Evolutionary conservation across 176 grass and related monocot genomes (phyloP).

Genomic region (Cenchrus fungigraminus): DNA sequence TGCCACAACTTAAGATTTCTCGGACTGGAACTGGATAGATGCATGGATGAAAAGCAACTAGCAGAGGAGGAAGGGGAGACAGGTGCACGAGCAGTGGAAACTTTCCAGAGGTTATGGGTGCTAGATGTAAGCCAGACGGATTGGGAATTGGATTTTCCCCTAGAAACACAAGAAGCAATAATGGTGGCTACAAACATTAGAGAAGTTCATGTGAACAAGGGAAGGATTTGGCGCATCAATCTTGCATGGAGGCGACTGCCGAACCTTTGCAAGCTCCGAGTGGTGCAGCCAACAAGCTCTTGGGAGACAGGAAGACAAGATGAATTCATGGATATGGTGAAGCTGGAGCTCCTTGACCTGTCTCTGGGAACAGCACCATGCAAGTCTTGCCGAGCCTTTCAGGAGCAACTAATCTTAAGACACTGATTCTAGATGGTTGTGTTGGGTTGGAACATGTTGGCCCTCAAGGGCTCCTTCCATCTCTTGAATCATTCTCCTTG

Average conservation of each 20-base stretch:
- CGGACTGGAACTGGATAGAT: background rate
- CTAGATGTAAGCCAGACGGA: background rate
- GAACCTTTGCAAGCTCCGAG: slow-evolving; percentile 9
- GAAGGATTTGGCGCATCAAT: background rate
- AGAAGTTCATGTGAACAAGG: slow-evolving; percentile 23
- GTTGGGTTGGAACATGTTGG: background rate
- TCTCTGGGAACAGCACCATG: background rate
- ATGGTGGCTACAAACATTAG: slow-evolving; percentile 3
- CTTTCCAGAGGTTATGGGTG: slow-evolving; percentile 17
- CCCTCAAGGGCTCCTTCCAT: background rate
- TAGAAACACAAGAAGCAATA: background rate
- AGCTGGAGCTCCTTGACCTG: slow-evolving; percentile 1
- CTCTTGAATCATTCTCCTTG: background rate
- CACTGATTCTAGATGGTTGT: slow-evolving; percentile 20
- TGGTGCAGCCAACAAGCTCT: background rate
- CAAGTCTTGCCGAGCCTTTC: slow-evolving; percentile 20
- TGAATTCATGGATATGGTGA: background rate
- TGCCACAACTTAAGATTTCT: slow-evolving; percentile 27
- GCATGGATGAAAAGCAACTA: background rate
- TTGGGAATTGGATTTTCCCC: background rate
- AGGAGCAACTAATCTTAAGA: background rate
- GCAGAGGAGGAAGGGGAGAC: background rate
- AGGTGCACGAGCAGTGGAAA: background rate
- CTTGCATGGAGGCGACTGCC: background rate
- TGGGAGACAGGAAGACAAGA: background rate